These are phyloP conservation scores for Thelonectria rubi DNA, from an alignment of 2,329 filamentous ascomycete genomes.

Conservation along the genomic window DNA sequence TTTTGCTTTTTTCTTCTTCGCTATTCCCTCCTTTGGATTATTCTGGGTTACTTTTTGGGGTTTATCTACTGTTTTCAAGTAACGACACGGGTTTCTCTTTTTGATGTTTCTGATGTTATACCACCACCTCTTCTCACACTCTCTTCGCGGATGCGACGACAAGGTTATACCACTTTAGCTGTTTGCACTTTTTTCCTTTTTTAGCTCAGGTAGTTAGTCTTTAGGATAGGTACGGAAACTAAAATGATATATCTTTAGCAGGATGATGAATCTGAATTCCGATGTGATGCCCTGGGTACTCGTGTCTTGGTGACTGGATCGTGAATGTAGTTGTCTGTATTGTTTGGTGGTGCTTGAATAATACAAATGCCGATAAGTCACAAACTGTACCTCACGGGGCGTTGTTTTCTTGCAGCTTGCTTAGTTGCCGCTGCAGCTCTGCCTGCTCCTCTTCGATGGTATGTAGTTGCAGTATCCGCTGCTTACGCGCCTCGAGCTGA, in stretches of 20 bases:
- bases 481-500: neutral
- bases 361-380: no score
- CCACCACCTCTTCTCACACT: conserved; percentile 23
- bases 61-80: conserved; percentile 6
- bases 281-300: no score
- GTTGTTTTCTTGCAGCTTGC: neutral
- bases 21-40: neutral
- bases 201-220: conserved; percentile 14
- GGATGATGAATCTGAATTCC: no score
- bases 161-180: conserved; percentile 40
- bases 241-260: conserved; percentile 17
- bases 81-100: conserved; percentile 5
- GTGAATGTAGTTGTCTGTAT: no score
- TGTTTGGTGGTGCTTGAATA: no score
- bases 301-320: no score
- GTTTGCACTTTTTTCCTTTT: conserved; percentile 3
- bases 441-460: neutral
- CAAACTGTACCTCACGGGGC: neutral
- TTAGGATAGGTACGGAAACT: conserved; percentile 23
- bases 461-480: neutral
- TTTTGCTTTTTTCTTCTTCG: conserved; percentile 28
- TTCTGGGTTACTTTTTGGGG: conserved; percentile 3
- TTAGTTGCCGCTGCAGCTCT: neutral
- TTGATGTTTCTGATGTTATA: conserved; percentile 15
- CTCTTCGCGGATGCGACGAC: conserved; percentile 29